Conservation (phyloP, 129 eudicot genomes). For the Lactuca sativa region DNA sequence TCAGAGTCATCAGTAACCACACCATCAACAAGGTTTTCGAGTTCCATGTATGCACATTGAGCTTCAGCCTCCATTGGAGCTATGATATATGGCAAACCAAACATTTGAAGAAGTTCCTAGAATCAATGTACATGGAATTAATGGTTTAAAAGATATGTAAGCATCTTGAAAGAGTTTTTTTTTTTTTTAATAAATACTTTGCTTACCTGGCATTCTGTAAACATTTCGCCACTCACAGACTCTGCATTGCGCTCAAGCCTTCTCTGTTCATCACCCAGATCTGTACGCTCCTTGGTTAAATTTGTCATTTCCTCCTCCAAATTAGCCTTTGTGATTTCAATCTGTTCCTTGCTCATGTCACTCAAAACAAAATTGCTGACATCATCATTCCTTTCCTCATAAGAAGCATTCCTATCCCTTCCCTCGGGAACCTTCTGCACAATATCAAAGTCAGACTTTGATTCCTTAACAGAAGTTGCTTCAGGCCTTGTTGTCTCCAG, state of each 20-base stretch:
- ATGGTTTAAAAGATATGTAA: neutral
- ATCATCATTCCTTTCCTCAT: slow-evolving; percentile 28
- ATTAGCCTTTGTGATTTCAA: slow-evolving; percentile 43
- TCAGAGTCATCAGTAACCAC: slow-evolving; percentile 98
- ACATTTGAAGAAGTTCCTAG: slow-evolving; percentile 97
- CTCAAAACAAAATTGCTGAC: slow-evolving; percentile 17
- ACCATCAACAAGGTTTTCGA: slow-evolving; percentile 88
- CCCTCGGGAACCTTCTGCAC: slow-evolving; percentile 31
- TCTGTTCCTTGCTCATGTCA: slow-evolving; percentile 34
- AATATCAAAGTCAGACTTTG: slow-evolving; percentile 12
- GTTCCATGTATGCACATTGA: slow-evolving; percentile 97
- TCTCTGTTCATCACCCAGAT: slow-evolving; percentile 74
- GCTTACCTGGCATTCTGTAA: slow-evolving; percentile 91
- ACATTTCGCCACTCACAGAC: slow-evolving; percentile 91
- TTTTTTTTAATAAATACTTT: neutral
- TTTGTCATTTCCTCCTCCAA: slow-evolving; percentile 67
- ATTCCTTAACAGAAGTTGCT: slow-evolving; percentile 29
- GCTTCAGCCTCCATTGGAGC: slow-evolving; percentile 99
- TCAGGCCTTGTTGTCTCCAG: slow-evolving; percentile 13
- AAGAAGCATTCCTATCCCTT: slow-evolving; percentile 16
- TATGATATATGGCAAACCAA: slow-evolving; percentile 95
- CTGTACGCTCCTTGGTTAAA: slow-evolving; percentile 52
- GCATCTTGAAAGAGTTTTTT: neutral
- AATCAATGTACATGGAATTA: slow-evolving; percentile 19
- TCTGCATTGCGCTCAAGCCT: slow-evolving; percentile 91